Evolutionary conservation across 192 early-diverging fungal species (phyloP), one percentile per base, ranked within the genome.

Genomic region (Chytriomyces confervae): DNA sequence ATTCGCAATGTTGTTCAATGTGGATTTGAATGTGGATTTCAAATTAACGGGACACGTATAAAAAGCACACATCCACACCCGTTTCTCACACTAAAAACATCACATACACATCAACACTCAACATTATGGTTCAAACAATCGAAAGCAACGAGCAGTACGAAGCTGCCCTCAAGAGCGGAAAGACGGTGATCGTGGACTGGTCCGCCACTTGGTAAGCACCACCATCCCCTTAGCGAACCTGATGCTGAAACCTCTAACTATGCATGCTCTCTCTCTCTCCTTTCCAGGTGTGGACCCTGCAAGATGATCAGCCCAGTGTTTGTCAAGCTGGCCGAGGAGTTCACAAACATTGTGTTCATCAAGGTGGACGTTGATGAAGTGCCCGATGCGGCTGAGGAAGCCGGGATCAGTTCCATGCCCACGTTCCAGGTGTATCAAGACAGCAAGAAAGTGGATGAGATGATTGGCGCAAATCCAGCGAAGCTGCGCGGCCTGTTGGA

Each of bases 361-460:
- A 83, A 84, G 79, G 75, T 90, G 23, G 89, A 90, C 77, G 87
- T 90, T 6, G 89, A 90, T 78, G 84, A 89, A 62, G 77, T 82
- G 27, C 76, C 84, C 43, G 84, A 86, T 20, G 84, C 86, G 43
- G 84, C 89, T 27, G 81, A 86, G 57, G 11, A 51, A 53, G 78
- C 66, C 49, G 81, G 80, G 46, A 77, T 90, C 61, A 36, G 69
- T n/a, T 87, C 89, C 80, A 96, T 94, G 92, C 94, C 94, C 50
- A 94, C 94, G 20, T 95, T 95, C 87, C 91, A 92, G 74, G 86
- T 96, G 72, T 97, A 86, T 86, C 88, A 91, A 69, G 88, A 85
- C 69, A 92, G 91, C 43, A 85, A 91, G n/a, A 90, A 91, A 80
- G 87, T 95, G 51, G 89, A 79, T 50, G 91, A 95, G 79, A 71